A percentile compares a stretch with the other conserved stretches of the same genome.
These are phyloP conservation scores for Fusarium albidum DNA, from an alignment of 2,329 filamentous ascomycete genomes.

Conservation along the genomic window DNA sequence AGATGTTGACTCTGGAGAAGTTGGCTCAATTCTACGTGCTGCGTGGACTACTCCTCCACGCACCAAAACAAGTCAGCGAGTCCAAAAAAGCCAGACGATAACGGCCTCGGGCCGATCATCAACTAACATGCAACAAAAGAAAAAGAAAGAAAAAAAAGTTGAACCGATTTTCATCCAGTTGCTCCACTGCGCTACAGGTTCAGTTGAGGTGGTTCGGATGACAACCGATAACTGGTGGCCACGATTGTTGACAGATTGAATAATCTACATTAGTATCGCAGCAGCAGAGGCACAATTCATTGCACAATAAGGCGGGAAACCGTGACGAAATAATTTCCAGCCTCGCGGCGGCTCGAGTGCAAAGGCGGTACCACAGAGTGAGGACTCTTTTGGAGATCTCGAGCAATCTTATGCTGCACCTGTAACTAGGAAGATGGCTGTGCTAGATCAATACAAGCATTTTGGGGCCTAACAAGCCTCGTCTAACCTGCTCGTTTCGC, in stretches of 20 bases:
- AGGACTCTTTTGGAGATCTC: constrained; percentile 6
- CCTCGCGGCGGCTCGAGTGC: constrained; percentile 6
- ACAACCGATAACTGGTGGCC: constrained; percentile 26
- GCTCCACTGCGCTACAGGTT: constrained; percentile 28
- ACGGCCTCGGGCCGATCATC: constrained; percentile 11
- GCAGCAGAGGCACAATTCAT: constrained; percentile 16
- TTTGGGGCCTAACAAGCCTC: constrained; percentile 25
- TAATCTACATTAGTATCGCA: constrained; percentile 35
- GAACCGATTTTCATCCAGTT: constrained; percentile 9
- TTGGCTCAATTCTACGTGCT: constrained; percentile 14
- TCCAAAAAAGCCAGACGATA: constrained; percentile 22
- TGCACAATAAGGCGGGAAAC: constrained; percentile 4
- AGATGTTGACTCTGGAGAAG: constrained; percentile 16
- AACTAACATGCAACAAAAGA: constrained; percentile 27
- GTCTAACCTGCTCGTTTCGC: background rate
- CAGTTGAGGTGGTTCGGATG: constrained; percentile 19
- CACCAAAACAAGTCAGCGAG: constrained; percentile 21
- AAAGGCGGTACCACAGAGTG: constrained; percentile 1
- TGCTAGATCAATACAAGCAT: constrained; percentile 44
- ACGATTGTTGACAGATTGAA: constrained; percentile 27
- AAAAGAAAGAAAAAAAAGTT: constrained; percentile 18
- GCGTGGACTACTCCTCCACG: constrained; percentile 8
- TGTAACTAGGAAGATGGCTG: constrained; percentile 42
- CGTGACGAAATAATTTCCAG: constrained; percentile 2
- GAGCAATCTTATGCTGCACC: constrained; percentile 26